A percentile compares a stretch with the other conserved stretches of the same genome.
phyloP scores from a whole-genome alignment of 306 rosid genomes.

The Dryas octopetala region DNA sequence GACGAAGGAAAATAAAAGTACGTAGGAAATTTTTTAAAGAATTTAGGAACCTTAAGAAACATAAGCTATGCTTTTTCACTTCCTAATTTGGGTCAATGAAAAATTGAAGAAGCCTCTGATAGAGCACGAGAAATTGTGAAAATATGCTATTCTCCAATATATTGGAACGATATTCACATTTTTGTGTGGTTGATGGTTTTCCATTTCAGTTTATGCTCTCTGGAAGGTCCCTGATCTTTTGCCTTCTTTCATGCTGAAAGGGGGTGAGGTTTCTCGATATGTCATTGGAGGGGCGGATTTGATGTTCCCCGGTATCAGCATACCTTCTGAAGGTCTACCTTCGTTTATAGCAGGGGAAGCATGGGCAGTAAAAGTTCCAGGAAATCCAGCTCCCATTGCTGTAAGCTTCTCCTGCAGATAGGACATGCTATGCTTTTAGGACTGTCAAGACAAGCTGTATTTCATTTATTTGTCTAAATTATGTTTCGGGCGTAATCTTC shows the following conservation, averaged over 20 bases:
- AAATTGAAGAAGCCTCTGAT: background rate
- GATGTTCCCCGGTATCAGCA: conserved; percentile 92
- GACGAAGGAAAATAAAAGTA: background rate
- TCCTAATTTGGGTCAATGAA: background rate
- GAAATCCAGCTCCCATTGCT: conserved; percentile 92
- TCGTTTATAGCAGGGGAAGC: conserved; percentile 65
- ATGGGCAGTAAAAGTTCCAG: conserved; percentile 95
- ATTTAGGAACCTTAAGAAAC: background rate
- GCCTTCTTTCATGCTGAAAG: conserved; percentile 80
- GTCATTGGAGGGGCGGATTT: conserved; percentile 92
- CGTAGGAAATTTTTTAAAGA: background rate
- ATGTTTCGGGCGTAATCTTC: background rate
- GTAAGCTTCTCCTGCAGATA: conserved; percentile 35
- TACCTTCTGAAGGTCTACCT: conserved; percentile 81
- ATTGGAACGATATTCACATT: background rate
- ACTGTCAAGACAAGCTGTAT: background rate
- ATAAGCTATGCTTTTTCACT: background rate
- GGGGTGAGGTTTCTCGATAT: conserved; percentile 83
- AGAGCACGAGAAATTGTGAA: background rate
- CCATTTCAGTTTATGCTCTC: conserved; percentile 72
- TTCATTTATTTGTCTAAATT: background rate
- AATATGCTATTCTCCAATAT: background rate
- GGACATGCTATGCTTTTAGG: background rate
- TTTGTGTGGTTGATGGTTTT: background rate
- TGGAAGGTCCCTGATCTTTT: conserved; percentile 84